phyloP scores from a whole-genome alignment of 352 stramenopile species.

The Phytopythium cucurbitacearum region DNA sequence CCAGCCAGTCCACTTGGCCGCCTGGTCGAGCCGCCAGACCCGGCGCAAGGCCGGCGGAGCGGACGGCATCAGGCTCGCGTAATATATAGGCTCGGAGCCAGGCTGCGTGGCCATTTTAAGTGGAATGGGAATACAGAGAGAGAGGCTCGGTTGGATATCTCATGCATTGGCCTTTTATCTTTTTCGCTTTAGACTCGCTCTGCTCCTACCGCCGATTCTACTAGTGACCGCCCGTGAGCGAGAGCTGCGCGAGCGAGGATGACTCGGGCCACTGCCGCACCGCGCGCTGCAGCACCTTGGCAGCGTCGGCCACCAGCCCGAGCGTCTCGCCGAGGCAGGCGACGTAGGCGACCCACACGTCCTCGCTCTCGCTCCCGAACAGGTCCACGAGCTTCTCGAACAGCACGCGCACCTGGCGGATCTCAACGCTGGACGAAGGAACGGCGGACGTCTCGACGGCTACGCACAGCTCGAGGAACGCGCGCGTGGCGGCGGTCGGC shows the following conservation, averaged over 20 bases:
- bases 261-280: conserved; percentile 66
- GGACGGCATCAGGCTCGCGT: too few species aligned
- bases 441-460: conserved; percentile 57
- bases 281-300: conserved; percentile 63
- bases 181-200: neutral
- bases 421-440: conserved; percentile 15
- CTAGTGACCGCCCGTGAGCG: conserved; percentile 11
- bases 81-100: too few species aligned
- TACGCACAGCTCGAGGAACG: conserved; percentile 67
- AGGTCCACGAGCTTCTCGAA: conserved; percentile 85
- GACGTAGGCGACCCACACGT: conserved; percentile 76
- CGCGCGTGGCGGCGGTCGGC: conserved; percentile 46
- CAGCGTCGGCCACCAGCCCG: conserved; percentile 54
- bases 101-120: too few species aligned
- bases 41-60: too few species aligned
- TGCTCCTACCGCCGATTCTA: neutral
- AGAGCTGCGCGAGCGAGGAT: conserved; percentile 42
- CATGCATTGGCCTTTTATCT: neutral
- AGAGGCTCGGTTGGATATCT: neutral
- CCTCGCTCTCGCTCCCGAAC: conserved; percentile 50
- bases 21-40: neutral
- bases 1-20: conserved; percentile 2
- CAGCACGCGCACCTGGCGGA: conserved; percentile 47
- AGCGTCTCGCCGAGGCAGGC: conserved; percentile 23
- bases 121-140: too few species aligned